These are phyloP conservation scores for Eucalyptus tenuipes DNA, from an alignment of 345 rosid species.

Conservation along the genomic window DNA sequence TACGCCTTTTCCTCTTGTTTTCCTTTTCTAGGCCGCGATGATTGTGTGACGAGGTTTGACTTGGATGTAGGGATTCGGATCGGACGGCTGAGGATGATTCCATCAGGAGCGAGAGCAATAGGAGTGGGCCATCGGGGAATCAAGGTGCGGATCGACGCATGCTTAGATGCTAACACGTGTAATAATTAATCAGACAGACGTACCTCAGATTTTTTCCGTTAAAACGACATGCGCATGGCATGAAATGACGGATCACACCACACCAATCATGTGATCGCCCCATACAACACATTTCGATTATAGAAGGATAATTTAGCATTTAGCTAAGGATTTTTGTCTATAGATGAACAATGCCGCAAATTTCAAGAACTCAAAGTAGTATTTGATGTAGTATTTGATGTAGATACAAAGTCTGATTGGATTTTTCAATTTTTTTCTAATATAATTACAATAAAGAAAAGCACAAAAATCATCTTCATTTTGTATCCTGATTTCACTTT, in stretches of 20 bases:
- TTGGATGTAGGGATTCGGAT: not conserved
- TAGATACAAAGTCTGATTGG: not conserved
- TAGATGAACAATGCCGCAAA: not conserved
- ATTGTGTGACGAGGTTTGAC: too few relatives aligned
- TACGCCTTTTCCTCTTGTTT: not conserved
- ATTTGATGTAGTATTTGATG: not conserved
- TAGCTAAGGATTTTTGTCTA: not conserved
- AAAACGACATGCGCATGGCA: fast-evolving
- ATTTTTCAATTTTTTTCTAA: not conserved
- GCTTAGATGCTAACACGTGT: not conserved
- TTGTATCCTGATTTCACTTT: too few relatives aligned
- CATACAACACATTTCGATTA: too few relatives aligned
- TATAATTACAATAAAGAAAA: not conserved
- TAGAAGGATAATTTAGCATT: not conserved
- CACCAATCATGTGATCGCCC: too few relatives aligned
- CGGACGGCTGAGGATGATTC: too few relatives aligned
- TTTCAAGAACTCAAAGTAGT: not conserved
- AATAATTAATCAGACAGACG: fast-evolving
- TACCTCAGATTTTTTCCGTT: too few relatives aligned
- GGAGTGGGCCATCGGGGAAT: not conserved
- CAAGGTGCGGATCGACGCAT: not conserved
- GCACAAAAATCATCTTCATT: not conserved
- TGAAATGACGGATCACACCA: not conserved
- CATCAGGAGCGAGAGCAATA: too few relatives aligned
- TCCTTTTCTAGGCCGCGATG: not conserved